Evolutionary conservation across 805 yeast genomes (phyloP), one percentile per base, ranked within the genome.

Genomic region (Yarrowia hollandica): DNA sequence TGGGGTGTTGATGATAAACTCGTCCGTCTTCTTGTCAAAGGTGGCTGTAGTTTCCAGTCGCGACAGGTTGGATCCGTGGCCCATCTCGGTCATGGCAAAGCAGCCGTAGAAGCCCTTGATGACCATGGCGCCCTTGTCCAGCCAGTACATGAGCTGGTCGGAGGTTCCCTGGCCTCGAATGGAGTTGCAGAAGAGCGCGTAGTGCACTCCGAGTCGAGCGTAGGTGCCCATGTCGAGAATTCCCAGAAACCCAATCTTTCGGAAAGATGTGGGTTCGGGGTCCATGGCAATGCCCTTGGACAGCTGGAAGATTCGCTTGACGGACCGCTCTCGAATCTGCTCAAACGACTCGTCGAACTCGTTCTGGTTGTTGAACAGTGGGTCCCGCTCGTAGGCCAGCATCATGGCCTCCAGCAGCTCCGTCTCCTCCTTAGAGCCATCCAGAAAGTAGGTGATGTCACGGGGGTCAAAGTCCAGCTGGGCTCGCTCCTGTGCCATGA

Each of bases 1-100:
- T 0, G 97, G 97, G 9, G 97, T 91, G 69, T 88, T 81, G 67
- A 91, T 82, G 59, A 80, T 70, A 68, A 91, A 88, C 63, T 83
- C 83, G 66, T 89, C 88, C 25, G 78, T 79, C 18, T 73, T 74
- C 15, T 75, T 74, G 71, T 89, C 85, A 70, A 80, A 91, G 15
- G 86, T 85, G 14, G 97, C 96, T 11, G 90, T 86, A 14, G 97
- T 91, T 72, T 91, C 96, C 62, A 89, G 77, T 18, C 88, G 94
- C 2, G 96, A 96, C 41, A 91, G 97, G 71, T 91, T 91, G 10
- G 96, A 88, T 21, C 97, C 97, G 70, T 90, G 97, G 11, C 89
- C 96, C 66, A 90, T 71, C 74, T 90, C 97, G 12, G 96, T 90
- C 97, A 90, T 90, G 44, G 86, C 90, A 73, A 90, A 90, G 72